phyloP scores from a whole-genome alignment of 1,139 yeast genomes.

The Martiniozyma asiatica region DNA sequence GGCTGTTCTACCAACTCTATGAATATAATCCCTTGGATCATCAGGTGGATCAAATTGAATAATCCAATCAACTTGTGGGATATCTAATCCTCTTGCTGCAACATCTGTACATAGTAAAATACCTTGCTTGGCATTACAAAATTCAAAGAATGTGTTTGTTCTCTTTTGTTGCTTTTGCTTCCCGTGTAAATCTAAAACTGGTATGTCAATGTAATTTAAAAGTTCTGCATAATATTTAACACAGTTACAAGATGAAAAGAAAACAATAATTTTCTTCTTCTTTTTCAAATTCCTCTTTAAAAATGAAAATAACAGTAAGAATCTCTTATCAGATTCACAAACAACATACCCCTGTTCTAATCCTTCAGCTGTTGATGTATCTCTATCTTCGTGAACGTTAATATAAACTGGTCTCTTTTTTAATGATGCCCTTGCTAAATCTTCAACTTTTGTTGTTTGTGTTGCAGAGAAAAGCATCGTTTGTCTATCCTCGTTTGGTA shows the following conservation, averaged over 20 bases:
- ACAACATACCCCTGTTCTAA: constrained; percentile 97
- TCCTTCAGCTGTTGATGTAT: constrained; percentile 87
- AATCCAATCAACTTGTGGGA: constrained; percentile 96
- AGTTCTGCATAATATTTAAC: constrained; percentile 93
- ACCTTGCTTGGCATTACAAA: constrained; percentile 93
- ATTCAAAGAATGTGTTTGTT: constrained; percentile 94
- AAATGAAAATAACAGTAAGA: constrained; percentile 79
- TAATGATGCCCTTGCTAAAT: constrained; percentile 89
- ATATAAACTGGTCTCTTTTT: constrained; percentile 93
- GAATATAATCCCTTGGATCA: constrained; percentile 97
- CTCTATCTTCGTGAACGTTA: constrained; percentile 79
- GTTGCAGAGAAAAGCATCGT: constrained; percentile 97
- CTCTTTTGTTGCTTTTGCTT: constrained; percentile 97
- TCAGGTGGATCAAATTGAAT: constrained; percentile 97
- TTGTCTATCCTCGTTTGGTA: constrained; percentile 92
- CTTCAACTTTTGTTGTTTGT: constrained; percentile 97
- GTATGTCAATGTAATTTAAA: constrained; percentile 87
- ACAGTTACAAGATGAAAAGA: constrained; percentile 90
- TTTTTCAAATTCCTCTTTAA: constrained; percentile 84
- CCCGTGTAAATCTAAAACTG: constrained; percentile 92
- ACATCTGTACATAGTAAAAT: constrained; percentile 91
- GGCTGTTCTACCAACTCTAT: constrained; percentile 97
- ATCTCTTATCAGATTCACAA: constrained; percentile 92
- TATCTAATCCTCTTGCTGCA: constrained; percentile 96
- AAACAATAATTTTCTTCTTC: constrained; percentile 89